Evolutionary conservation across 2,329 filamentous ascomycete genomes (phyloP).

Genomic region (Lasiodiplodia citricola): DNA sequence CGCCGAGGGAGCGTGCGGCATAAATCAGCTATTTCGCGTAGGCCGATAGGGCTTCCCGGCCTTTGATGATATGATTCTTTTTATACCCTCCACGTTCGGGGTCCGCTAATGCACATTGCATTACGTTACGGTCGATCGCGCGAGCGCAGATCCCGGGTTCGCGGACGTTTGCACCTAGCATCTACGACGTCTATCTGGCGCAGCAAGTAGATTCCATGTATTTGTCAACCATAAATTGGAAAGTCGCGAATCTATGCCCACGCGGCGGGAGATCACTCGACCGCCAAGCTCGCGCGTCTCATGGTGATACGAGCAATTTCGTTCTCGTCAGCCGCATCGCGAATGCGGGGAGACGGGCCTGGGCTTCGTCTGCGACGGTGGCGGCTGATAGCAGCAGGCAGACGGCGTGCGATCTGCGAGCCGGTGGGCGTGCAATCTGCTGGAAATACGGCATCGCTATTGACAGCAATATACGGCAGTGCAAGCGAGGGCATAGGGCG

Average conservation of each 20-base stretch:
- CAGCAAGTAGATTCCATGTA: not conserved
- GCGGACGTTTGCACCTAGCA: not conserved
- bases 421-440: constrained; percentile 12
- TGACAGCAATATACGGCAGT: not conserved
- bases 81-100: constrained; percentile 8
- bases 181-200: not conserved
- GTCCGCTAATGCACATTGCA: constrained; percentile 18
- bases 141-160: not conserved
- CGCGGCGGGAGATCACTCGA: not conserved
- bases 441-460: constrained; percentile 13
- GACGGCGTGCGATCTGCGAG: not conserved
- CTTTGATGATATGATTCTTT: not conserved
- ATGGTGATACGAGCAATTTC: constrained; percentile 21
- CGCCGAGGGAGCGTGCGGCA: constrained; percentile 9
- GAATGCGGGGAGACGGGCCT: constrained; percentile 9
- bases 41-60: not conserved
- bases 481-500: not conserved
- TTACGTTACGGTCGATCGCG: constrained; percentile 21
- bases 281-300: constrained; percentile 12
- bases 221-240: not conserved
- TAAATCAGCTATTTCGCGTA: constrained; percentile 21
- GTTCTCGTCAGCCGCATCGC: constrained; percentile 7
- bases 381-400: not conserved
- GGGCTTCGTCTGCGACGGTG: not conserved
- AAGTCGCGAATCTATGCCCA: not conserved